phyloP scores from a whole-genome alignment of 495 filamentous ascomycete species.

The Chaetomium fimeti region DNA sequence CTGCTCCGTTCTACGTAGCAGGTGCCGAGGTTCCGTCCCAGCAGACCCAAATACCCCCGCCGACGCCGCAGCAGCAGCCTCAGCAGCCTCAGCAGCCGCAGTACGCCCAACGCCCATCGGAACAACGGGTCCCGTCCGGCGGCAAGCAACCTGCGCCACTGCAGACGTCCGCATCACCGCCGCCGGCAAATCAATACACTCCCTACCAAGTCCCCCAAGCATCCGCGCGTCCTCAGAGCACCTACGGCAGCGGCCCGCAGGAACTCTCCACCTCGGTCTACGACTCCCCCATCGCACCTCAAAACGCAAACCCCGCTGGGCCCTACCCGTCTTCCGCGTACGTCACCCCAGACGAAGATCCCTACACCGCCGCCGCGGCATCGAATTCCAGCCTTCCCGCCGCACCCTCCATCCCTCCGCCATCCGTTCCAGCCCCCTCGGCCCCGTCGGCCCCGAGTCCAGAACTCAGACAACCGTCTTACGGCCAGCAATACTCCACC shows the following conservation, averaged over 20 bases:
- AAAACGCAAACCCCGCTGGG: slow-evolving; percentile 43
- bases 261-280: slow-evolving; percentile 83
- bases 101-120: slow-evolving; percentile 38
- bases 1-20: slow-evolving; percentile 49
- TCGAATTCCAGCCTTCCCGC: slow-evolving; percentile 20
- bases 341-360: slow-evolving; percentile 53
- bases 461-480: slow-evolving; percentile 16
- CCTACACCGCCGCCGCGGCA: slow-evolving; percentile 38
- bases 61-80: slow-evolving; percentile 39
- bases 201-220: slow-evolving; percentile 47
- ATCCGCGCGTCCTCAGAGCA: slow-evolving; percentile 62
- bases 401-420: slow-evolving; percentile 33
- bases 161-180: slow-evolving; percentile 47
- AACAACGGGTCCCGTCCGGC: slow-evolving; percentile 41
- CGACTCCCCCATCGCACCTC: slow-evolving; percentile 69
- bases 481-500: slow-evolving; percentile 15
- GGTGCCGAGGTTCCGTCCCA: slow-evolving; percentile 47
- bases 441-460: slow-evolving; percentile 31
- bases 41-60: slow-evolving; percentile 28
- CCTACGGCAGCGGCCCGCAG: slow-evolving; percentile 69
- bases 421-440: slow-evolving; percentile 29
- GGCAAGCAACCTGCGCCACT: slow-evolving; percentile 49
- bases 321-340: slow-evolving; percentile 62
- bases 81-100: slow-evolving; percentile 31
- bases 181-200: slow-evolving; percentile 41